Base-by-base conservation (phyloP, 2,329 filamentous ascomycete genomes). In the Microdochium paspali region DNA sequence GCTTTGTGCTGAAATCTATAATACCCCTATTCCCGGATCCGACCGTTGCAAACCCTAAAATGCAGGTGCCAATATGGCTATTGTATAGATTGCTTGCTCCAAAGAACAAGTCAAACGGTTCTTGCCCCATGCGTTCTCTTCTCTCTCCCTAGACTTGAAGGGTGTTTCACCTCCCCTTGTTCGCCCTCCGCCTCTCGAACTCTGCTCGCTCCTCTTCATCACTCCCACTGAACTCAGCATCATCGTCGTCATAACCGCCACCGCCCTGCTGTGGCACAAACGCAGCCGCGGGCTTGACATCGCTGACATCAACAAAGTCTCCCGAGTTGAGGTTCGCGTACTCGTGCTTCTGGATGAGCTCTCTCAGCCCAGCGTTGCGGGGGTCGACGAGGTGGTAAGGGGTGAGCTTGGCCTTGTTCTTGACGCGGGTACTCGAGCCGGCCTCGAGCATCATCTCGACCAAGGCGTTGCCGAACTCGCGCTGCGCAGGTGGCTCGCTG, bases 371-470 rank as follows among this genome's bases (percentile, higher is more conserved):
- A 23, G 61, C 60, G 65, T 90, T 88, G 44, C 74, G 61, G 15
- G 86, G 87, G 65, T 91, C 87, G 47, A 84, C 83, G 51, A 91
- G 76, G 65, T 90, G 83, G 47, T 77, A 61, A 24, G 87, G 76
- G 45, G 82, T 87, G 50, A 89, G 74, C 57, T 84, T 83, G 46
- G 80, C 84, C 66, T 84, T 85, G 70, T 91, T 91, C 64, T 70
- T 71, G 57, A 71, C 56, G 51, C 77, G 73, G 47, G 77, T 66
- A 66, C 66, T 74, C 45, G 70, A 75, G 49, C 88, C 88, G 47
- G 87, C 87, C 68, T 93, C 87, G 53, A 91, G 76, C 74, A 94
- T 81, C 74, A 93, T 88, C 56, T 84, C 77, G 55, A 91, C 77
- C 47, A 93, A 74, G 18, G 77, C 74, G 56, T 74, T 71, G 55